Evolutionary conservation across 1,284 basidiomycete genomes (phyloP), one percentile per base, ranked within the genome.

Genomic region (Pseudozyma thailandica): DNA sequence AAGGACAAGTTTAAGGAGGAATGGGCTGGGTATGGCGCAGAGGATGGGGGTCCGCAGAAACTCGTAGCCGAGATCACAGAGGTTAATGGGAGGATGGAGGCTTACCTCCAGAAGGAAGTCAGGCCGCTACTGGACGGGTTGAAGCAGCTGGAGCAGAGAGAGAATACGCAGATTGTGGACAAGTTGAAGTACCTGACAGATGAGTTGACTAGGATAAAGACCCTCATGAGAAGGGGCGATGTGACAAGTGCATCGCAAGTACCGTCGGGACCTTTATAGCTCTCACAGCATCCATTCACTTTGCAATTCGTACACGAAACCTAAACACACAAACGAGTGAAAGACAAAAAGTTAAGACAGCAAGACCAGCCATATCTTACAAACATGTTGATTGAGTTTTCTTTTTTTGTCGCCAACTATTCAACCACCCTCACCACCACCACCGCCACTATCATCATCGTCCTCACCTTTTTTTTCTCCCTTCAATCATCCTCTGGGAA

Each of bases 181-280:
- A 58, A 51, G 23, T 13, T 72, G 2, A 27, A 21, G 6, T n/a
- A 46, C 16, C 23, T 65, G 7, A 72, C 69, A 12, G 58, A 72
- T 48, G 63, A 72, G 23, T 31, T 66, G 30, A 66, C 56, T 0
- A 31, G 68, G 26, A 64, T 64, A 50, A 71, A 61, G n/a, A 71
- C 68, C 0, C 39, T 71, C 2, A 71, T 71, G 68, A 44, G 68
- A 1, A 44, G 49, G 16, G 66, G 60, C 7, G 52, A 62, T 20
- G 27, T 63, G 3, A 46, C 39, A 0, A 25, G n/a, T 13, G 10
- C 47, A 1, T 3, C 13, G 12, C 58, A 69, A 15, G 39, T 69
- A 5, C 50, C 58, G 0, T 30, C 46, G 1, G 39, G 39, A 18
- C 39, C 39, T 23, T 12, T 23, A 21, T 41, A 41, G 21, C 9